These are phyloP conservation scores for Chlorella sp. DNA, from an alignment of 139 green algal genomes.

Conservation along the genomic window DNA sequence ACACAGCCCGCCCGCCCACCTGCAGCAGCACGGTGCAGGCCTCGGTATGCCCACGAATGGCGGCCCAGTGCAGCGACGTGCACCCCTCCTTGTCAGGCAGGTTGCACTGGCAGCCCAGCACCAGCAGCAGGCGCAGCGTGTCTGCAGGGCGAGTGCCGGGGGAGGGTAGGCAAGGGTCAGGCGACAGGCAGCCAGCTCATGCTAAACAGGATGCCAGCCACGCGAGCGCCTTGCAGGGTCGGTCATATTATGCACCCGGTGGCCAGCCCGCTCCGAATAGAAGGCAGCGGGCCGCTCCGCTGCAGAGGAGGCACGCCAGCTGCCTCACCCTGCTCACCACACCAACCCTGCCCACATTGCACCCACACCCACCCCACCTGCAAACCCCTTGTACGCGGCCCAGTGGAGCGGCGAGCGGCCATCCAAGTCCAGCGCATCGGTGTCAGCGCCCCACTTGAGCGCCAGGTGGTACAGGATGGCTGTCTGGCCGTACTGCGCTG, in stretches of 20 bases:
- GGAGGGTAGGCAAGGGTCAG: too few relatives aligned
- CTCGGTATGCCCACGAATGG: slow-evolving; percentile 94
- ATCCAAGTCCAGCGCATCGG: slow-evolving; percentile 77
- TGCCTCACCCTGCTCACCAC: too few relatives aligned
- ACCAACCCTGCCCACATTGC: too few relatives aligned
- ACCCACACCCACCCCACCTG: too few relatives aligned
- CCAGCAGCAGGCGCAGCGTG: slow-evolving; percentile 91
- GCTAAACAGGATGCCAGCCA: too few relatives aligned
- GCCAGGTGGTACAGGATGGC: slow-evolving; percentile 91
- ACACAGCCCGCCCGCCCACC: slow-evolving; percentile 32
- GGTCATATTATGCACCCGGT: too few relatives aligned
- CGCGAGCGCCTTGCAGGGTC: too few relatives aligned
- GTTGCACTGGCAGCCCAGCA: slow-evolving; percentile 72
- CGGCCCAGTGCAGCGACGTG: slow-evolving; percentile 97
- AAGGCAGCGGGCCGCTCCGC: too few relatives aligned
- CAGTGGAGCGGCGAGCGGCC: slow-evolving; percentile 78
- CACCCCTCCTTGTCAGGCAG: slow-evolving; percentile 90
- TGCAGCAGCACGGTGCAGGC: slow-evolving; percentile 92
- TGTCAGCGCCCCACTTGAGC: slow-evolving; percentile 86
- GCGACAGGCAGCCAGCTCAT: too few relatives aligned
- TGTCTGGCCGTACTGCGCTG: slow-evolving; percentile 97
- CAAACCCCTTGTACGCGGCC: slow-evolving; percentile 94
- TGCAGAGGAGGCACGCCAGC: too few relatives aligned
- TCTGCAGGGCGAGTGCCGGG: slow-evolving; percentile 54
- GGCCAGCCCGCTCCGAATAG: too few relatives aligned